Percentiles rank a stretch among this genome's conserved stretches.
Conservation (phyloP, 2,329 filamentous ascomycete genomes). For the Paraphaeosphaeria sporulosa region DNA sequence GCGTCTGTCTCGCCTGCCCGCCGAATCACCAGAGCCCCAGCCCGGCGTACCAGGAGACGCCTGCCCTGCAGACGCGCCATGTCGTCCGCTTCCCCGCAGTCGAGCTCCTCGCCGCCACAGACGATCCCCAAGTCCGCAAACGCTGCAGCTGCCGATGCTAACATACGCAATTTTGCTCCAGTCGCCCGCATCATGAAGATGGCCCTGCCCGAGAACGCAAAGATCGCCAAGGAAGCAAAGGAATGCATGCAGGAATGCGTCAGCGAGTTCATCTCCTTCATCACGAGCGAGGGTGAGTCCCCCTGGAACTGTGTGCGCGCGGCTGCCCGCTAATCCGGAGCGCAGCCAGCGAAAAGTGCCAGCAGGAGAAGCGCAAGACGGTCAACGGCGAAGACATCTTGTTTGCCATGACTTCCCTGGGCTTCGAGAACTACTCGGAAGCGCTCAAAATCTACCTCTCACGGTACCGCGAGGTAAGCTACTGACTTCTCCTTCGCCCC, state of each 20-base stretch:
- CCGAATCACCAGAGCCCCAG: conserved; percentile 54
- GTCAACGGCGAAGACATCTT: conserved; percentile 99
- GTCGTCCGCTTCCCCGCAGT: conserved; percentile 54
- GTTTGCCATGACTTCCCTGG: conserved; percentile 98
- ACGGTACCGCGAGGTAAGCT: conserved; percentile 94
- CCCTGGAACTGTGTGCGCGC: conserved; percentile 1
- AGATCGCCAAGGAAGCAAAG: conserved; percentile 98
- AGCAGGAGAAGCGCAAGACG: conserved; percentile 99
- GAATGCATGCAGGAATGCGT: conserved; percentile 99
- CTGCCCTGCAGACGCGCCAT: conserved; percentile 53
- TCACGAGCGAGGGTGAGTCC: conserved; percentile 92
- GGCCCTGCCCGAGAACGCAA: conserved; percentile 95
- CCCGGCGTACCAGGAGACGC: conserved; percentile 43
- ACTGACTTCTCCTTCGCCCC: conserved; percentile 36
- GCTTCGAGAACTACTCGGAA: conserved; percentile 98
- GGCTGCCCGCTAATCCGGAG: conserved; percentile 23
- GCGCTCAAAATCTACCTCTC: conserved; percentile 97
- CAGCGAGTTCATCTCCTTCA: conserved; percentile 99
- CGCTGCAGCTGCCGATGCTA: conserved; percentile 72
- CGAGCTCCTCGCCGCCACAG: conserved; percentile 45
- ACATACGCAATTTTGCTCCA: conserved; percentile 93
- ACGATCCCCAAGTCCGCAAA: conserved; percentile 33
- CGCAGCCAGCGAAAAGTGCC: conserved; percentile 95
- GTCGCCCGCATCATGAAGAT: conserved; percentile 99
- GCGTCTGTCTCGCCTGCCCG: conserved; percentile 55